Conservation (phyloP, 441 rosid species). For the Gossypium laxum region DNA sequence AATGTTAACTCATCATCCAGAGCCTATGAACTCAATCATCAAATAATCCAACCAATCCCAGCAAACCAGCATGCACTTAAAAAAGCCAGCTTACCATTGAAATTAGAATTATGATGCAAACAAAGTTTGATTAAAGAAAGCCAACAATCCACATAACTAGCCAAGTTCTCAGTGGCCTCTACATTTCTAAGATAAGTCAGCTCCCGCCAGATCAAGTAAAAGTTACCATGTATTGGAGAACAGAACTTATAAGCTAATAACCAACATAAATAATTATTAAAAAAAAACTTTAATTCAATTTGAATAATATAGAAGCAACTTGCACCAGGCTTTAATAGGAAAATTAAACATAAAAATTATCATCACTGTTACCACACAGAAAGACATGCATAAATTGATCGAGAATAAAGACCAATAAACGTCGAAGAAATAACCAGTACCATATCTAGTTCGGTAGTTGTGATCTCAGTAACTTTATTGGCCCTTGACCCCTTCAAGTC, state of each 20-base stretch:
- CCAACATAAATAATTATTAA: background rate
- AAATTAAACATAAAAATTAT: constrained; percentile 6
- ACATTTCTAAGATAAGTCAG: background rate
- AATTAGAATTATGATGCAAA: background rate
- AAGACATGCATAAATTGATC: constrained; percentile 8
- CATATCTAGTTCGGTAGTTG: constrained; percentile 32
- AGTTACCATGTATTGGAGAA: background rate
- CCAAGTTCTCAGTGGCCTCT: background rate
- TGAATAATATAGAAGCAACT: background rate
- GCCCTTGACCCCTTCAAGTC: constrained; percentile 27
- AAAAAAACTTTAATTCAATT: background rate
- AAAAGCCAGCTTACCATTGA: background rate
- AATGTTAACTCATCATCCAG: background rate
- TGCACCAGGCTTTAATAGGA: background rate
- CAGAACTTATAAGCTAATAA: background rate
- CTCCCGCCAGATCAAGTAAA: background rate
- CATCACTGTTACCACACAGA: constrained; percentile 3
- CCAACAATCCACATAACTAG: background rate
- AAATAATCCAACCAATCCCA: constrained; percentile 3
- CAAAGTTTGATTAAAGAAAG: background rate
- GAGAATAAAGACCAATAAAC: constrained; percentile 10
- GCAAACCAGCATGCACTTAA: background rate
- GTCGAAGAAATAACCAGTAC: constrained; percentile 27
- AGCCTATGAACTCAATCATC: background rate
- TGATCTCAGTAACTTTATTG: constrained; percentile 34